Base-by-base conservation (phyloP, 2,329 filamentous ascomycete species). In the Aureobasidium pullulans region DNA sequence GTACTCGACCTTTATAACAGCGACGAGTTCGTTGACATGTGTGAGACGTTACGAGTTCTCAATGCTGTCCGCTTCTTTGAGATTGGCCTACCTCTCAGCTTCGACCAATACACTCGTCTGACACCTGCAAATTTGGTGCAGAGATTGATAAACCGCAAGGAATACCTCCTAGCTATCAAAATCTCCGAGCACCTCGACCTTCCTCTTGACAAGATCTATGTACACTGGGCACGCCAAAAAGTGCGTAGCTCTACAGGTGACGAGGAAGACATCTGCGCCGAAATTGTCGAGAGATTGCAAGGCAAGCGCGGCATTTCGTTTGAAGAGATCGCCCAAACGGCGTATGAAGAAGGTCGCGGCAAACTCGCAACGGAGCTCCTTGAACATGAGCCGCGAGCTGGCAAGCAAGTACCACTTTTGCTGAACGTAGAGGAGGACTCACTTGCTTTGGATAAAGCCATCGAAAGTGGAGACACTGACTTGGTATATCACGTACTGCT, bases 11-110 rank as follows among this genome's bases (percentile, higher is more conserved):
- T 97, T 11, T 99, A 97, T 75, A 96, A 94, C 73, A 96, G 92
- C 69, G 94, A 99, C 69, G 93, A 99, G 64, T 99, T 97, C 73
- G 94, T 99, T 57, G 93, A 97, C 63, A 97, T 96, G 87, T 96
- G 91, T 66, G 93, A 99, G 72, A 94, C 87, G 0, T 76, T 99
- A 15, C 87, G 94, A 15, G 92, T 99, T 0, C 79, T 99, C 49
- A 97, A 96, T 67, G 93, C 93, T 6, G 88, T 93, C 11, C 86
- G 94, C 54, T 95, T 89, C 72, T 97, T 94, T 70, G 89, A 95
- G 67, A 83, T 97, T 57, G 94, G 94, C 2, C 77, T 99, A 23
- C 91, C 93, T 0, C 73, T 99, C 4, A 96, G 92, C 4, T 96
- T 94, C 69, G 92, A 96, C 63, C 93, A 99, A 72, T 97, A 94